Evolutionary conservation across 129 eudicot genomes (phyloP).

Genomic region (Centrapalus pauciflorus): DNA sequence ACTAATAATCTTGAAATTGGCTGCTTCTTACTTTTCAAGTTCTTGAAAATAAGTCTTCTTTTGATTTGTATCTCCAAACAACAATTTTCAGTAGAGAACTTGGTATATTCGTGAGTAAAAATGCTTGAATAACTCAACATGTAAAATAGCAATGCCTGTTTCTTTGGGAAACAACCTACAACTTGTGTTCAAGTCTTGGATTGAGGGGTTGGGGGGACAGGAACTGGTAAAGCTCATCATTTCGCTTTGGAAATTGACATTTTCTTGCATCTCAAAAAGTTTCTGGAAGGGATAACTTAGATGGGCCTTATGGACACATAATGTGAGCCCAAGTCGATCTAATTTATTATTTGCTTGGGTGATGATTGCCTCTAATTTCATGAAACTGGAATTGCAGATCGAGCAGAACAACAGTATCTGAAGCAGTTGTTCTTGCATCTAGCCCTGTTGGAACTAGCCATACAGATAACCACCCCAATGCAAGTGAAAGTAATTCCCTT

Average conservation of each 20-base stretch:
- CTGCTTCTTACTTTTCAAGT: neutral
- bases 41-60: neutral
- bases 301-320: neutral
- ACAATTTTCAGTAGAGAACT: neutral
- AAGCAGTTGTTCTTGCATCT: conserved; percentile 43
- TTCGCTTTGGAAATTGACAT: neutral
- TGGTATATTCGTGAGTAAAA: neutral
- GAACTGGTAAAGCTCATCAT: neutral
- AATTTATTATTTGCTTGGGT: neutral
- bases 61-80: neutral
- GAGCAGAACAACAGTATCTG: conserved; percentile 75
- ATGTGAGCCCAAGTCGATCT: neutral
- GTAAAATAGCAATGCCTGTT: neutral
- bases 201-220: no score
- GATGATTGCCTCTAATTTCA: neutral
- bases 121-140: neutral
- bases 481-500: conserved; percentile 21
- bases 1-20: neutral
- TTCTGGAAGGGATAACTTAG: neutral
- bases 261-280: neutral
- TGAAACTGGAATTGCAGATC: conserved; percentile 41
- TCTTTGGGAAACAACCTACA: neutral
- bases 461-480: conserved; percentile 28
- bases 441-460: conserved; percentile 46
- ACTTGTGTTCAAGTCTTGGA: neutral